Evolutionary conservation across 768 basidiomycete species (phyloP).

Genomic region (Mycena galopus): DNA sequence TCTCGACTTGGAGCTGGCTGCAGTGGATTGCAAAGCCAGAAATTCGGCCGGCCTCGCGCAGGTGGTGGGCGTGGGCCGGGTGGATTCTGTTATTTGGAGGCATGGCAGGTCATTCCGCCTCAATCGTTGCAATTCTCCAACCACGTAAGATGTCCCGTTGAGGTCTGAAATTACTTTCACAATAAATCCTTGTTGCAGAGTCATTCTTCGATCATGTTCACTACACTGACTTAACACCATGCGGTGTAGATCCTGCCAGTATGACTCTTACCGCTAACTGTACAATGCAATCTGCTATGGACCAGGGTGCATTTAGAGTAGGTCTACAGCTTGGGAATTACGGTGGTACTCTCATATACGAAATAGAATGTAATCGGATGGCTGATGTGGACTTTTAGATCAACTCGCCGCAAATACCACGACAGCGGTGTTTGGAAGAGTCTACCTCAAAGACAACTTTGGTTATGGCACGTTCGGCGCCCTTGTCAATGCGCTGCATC

Average conservation of each 20-base stretch:
- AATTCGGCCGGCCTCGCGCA: constrained; percentile 4
- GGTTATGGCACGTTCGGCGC: constrained; percentile 19
- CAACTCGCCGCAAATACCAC: constrained; percentile 1
- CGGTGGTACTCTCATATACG: neutral
- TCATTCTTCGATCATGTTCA: neutral
- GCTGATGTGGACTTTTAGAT: neutral
- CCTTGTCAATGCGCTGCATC: constrained; percentile 6
- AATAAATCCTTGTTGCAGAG: neutral
- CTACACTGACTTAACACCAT: neutral
- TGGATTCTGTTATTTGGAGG: constrained; percentile 8
- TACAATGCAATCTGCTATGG: neutral
- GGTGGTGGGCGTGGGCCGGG: neutral
- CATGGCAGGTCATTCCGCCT: constrained; percentile 25
- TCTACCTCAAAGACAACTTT: constrained; percentile 20
- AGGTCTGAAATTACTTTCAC: neutral
- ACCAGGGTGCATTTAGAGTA: neutral
- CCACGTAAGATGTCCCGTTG: constrained; percentile 1
- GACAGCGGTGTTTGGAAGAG: constrained; percentile 5
- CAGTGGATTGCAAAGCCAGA: neutral
- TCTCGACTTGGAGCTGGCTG: constrained; percentile 10
- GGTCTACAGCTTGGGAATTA: constrained; percentile 13
- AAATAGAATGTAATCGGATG: neutral
- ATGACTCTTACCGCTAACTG: neutral
- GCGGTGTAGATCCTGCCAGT: neutral
- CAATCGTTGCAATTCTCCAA: constrained; percentile 18